These are phyloP conservation scores for Diplocarpon mali DNA, from an alignment of 2,329 filamentous ascomycete genomes.

Conservation along the genomic window DNA sequence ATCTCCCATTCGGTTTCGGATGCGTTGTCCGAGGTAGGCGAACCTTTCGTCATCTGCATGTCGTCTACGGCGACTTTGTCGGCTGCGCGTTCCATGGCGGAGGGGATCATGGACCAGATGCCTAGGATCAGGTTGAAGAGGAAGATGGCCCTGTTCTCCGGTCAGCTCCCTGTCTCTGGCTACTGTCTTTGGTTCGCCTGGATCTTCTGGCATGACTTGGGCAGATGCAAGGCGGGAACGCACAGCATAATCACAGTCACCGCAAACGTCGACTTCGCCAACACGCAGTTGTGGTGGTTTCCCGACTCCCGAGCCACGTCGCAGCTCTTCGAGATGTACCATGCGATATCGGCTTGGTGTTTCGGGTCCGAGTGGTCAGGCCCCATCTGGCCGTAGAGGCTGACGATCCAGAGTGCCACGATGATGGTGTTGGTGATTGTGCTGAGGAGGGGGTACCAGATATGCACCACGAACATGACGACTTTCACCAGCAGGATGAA, in stretches of 20 bases:
- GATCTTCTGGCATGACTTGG: not conserved
- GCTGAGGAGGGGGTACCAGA: constrained; percentile 57
- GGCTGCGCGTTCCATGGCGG: constrained; percentile 29
- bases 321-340: constrained; percentile 68
- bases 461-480: constrained; percentile 57
- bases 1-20: constrained; percentile 45
- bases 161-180: not conserved
- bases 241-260: constrained; percentile 58
- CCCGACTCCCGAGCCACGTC: constrained; percentile 42
- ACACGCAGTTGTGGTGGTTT: constrained; percentile 48
- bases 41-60: constrained; percentile 27
- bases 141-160: constrained; percentile 42
- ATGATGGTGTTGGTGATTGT: constrained; percentile 46
- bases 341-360: constrained; percentile 51
- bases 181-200: not conserved
- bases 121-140: constrained; percentile 46
- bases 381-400: constrained; percentile 59
- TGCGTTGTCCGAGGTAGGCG: constrained; percentile 26
- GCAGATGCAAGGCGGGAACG: constrained; percentile 27
- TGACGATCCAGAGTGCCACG: constrained; percentile 51
- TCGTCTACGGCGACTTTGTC: constrained; percentile 44
- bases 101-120: constrained; percentile 41
- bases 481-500: constrained; percentile 66
- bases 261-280: constrained; percentile 58
- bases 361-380: constrained; percentile 59